Base-by-base conservation (phyloP, 495 filamentous ascomycete species). In the Penicillium ochrochloron region DNA sequence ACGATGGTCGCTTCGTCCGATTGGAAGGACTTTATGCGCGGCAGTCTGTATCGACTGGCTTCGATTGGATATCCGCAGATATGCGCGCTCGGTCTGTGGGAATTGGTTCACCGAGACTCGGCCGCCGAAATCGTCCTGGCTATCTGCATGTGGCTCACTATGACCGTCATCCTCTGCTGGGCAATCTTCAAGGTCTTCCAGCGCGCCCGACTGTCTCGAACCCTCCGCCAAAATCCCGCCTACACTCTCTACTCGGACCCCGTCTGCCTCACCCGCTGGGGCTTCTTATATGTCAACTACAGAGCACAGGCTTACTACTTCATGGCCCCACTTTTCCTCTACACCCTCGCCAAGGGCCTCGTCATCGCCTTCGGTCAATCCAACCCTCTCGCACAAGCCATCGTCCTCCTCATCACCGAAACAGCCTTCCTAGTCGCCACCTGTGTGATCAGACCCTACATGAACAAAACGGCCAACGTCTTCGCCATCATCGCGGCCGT, bases 191-290 rank as follows among this genome's bases (percentile, higher is more conserved):
- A 97, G 80, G 93, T 99, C 44, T 89, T 94, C 73, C 86, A 86
- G 15, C 89, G 97, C 54, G 95, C 94, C 11, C 88, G 88, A 61
- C 89, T 92, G 48, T 97, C 94, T 5, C 87, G 96, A 59, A 75
- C 85, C 23, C 89, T 96, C 83, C 94, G 97, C 82, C 92, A 92
- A 69, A 97, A 96, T 72, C 92, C 95, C 7, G 94, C 93, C 42
- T 98, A 97, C 74, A 96, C 97, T 64, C 86, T 99, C 44, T 99
- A 96, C 82, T 97, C 94, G 9, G 95, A 99, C 70, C 92, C 93
- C 14, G 85, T 89, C 57, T 89, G 92, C 27, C 78, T 99, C 64
- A 97, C 97, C 85, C 95, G 97, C 77, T 97, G 94, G 94, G 95
- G 95, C 17, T 97, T 97, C 80, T 81, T 99, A 35, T 99, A 99